Evolutionary conservation across 441 rosid species (phyloP).

Genomic region (Syzygium syzygioides): DNA sequence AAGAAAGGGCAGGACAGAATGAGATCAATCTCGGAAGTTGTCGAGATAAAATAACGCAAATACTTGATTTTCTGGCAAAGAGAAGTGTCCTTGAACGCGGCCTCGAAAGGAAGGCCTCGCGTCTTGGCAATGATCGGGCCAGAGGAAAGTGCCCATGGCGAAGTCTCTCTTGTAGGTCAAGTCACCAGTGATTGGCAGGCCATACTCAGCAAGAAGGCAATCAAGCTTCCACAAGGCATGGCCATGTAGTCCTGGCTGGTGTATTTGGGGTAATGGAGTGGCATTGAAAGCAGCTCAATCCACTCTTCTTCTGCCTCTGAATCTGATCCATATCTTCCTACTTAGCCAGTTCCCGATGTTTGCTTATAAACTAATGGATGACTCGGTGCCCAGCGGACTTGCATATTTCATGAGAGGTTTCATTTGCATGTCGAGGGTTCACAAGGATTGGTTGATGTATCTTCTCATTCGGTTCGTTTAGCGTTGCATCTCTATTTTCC

Average conservation of each 20-base stretch:
- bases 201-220: conserved; percentile 35
- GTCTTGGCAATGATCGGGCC: conserved; percentile 15
- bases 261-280: conserved; percentile 44
- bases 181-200: conserved; percentile 25
- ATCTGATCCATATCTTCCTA: conserved; percentile 2
- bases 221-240: conserved; percentile 46
- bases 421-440: background rate
- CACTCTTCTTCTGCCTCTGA: background rate
- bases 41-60: background rate
- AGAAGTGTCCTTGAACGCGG: background rate
- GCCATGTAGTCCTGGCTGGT: conserved; percentile 29
- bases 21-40: background rate
- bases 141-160: conserved; percentile 42
- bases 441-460: background rate
- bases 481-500: background rate
- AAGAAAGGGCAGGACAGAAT: background rate
- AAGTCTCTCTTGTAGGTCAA: conserved; percentile 34
- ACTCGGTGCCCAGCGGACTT: background rate
- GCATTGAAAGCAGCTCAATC: conserved; percentile 32
- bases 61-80: background rate
- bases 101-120: background rate
- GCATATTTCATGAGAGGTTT: background rate
- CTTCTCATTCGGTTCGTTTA: background rate
- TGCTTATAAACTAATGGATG: background rate
- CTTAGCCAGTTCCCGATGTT: background rate